Conservation (phyloP, 169 alveolate species). For the Amoebophrya sp. region DNA sequence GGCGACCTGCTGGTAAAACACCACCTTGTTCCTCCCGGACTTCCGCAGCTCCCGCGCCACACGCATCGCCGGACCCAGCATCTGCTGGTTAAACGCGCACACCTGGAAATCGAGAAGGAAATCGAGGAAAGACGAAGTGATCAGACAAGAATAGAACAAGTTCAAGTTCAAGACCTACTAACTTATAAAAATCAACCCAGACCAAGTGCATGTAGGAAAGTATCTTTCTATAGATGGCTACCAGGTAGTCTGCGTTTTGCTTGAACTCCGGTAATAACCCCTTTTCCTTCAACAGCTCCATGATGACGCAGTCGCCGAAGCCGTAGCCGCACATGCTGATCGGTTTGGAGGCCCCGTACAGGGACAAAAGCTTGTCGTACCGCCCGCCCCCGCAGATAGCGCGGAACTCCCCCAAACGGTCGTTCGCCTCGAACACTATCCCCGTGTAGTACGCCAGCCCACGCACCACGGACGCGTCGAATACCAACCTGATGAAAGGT, state of each 20-base stretch:
- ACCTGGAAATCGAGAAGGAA: background rate
- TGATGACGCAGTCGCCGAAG: conserved; percentile 42
- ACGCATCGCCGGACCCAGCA: conserved; percentile 21
- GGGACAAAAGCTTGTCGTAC: conserved; percentile 22
- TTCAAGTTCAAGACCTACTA: background rate
- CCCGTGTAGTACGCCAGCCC: conserved; percentile 44
- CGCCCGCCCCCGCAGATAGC: conserved; percentile 38
- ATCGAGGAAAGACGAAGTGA: background rate
- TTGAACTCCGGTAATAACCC: conserved; percentile 19
- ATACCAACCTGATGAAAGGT: background rate
- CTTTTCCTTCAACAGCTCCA: conserved; percentile 29
- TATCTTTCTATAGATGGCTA: background rate
- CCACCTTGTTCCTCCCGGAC: background rate
- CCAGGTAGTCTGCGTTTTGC: conserved; percentile 11
- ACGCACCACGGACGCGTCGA: conserved; percentile 30
- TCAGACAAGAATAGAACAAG: background rate
- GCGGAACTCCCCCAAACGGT: conserved; percentile 28
- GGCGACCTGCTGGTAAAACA: background rate
- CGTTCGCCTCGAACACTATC: conserved; percentile 38
- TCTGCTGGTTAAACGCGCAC: conserved; percentile 4
- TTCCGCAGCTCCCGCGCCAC: background rate
- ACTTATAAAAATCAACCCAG: background rate
- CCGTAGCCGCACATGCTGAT: conserved; percentile 34
- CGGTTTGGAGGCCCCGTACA: background rate
- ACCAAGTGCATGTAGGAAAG: background rate